Evolutionary conservation across 2,329 filamentous ascomycete species (phyloP).

Genomic region (Alternaria arbusti): DNA sequence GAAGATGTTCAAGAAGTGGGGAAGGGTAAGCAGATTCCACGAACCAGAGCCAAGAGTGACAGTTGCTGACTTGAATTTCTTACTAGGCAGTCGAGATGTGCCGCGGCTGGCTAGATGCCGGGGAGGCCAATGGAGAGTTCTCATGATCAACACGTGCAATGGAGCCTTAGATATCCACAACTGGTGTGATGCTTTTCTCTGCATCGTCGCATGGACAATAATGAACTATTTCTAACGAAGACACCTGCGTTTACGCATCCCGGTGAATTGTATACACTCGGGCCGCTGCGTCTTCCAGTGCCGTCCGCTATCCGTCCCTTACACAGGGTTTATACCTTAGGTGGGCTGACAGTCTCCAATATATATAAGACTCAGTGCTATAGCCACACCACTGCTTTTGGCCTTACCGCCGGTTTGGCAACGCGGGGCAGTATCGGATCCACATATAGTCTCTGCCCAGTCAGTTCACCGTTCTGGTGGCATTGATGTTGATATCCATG

Average conservation of each 20-base stretch:
- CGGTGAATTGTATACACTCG: neutral
- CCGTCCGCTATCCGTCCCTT: neutral
- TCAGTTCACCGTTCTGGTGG: neutral
- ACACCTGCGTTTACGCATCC: neutral
- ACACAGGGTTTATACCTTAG: neutral
- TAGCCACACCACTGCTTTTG: neutral
- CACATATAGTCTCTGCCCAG: neutral
- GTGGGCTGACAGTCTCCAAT: neutral
- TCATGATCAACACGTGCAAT: constrained; percentile 32
- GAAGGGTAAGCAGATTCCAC: constrained; percentile 52
- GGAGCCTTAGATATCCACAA: constrained; percentile 31
- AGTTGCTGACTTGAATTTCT: constrained; percentile 6
- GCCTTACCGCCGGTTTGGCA: neutral
- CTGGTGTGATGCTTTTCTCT: constrained; percentile 21
- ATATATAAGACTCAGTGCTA: neutral
- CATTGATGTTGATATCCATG: constrained; percentile 8
- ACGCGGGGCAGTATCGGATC: neutral
- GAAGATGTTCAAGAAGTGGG: constrained; percentile 73
- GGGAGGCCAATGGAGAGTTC: constrained; percentile 46
- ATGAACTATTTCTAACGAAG: neutral
- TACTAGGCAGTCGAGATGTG: constrained; percentile 74
- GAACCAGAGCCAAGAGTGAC: neutral
- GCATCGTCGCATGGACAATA: neutral
- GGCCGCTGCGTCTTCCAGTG: constrained; percentile 5
- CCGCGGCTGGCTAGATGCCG: constrained; percentile 69